phyloP scores from a whole-genome alignment of 768 basidiomycete genomes.

The Dioszegia hungarica region DNA sequence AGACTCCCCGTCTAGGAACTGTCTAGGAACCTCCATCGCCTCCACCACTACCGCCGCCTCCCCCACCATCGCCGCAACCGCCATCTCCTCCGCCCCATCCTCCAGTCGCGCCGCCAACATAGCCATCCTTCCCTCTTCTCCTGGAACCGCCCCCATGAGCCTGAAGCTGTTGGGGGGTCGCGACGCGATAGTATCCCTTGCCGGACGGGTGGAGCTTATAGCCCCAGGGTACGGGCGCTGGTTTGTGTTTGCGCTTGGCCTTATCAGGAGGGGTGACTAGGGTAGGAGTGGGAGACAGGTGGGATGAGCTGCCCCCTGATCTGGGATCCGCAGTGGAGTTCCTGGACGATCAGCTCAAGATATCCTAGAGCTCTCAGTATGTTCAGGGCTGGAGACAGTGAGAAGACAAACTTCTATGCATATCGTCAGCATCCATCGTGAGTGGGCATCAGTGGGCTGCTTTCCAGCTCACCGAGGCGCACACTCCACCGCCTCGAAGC shows the following conservation, averaged over 20 bases:
- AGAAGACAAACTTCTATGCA: too few relatives aligned
- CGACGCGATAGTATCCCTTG: background rate
- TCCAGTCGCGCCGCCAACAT: background rate
- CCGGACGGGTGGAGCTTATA: background rate
- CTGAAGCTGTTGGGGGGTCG: background rate
- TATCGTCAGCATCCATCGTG: too few relatives aligned
- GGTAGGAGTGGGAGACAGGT: background rate
- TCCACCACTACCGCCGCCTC: background rate
- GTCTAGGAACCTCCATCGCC: background rate
- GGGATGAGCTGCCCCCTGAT: too few relatives aligned
- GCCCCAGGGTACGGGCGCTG: background rate
- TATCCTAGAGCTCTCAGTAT: too few relatives aligned
- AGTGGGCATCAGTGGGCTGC: too few relatives aligned
- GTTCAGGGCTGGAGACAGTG: too few relatives aligned
- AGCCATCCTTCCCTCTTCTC: background rate
- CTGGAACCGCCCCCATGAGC: background rate
- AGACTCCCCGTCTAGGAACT: too few relatives aligned
- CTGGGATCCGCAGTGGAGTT: too few relatives aligned
- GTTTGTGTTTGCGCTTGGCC: background rate
- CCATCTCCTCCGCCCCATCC: background rate
- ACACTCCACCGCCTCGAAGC: background rate
- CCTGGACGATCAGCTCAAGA: too few relatives aligned
- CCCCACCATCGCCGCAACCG: slow-evolving; percentile 5
- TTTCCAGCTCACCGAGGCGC: background rate
- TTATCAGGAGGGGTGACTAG: background rate